Evolutionary conservation across 1,139 yeast genomes (phyloP), one percentile per base, ranked within the genome.

Genomic region (Yamadazyma sp.): DNA sequence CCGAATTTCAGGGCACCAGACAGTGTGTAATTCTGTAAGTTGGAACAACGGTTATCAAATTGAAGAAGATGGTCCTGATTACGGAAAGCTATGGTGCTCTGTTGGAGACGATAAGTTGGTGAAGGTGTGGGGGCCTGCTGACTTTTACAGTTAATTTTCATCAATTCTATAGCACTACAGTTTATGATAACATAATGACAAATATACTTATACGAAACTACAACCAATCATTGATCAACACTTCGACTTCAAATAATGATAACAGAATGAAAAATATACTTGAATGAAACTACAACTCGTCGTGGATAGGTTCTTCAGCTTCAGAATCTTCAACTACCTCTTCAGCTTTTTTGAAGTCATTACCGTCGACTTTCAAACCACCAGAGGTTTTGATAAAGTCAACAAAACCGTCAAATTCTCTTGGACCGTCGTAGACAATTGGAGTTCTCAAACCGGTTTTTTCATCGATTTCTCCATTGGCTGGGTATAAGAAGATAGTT

Each of bases 401-500:
- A 47, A 83, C 73, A 55, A 92, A 75, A 26, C 78, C 70, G 52
- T 85, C 89, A 44, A 90, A 67, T 40, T 86, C 82, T 76, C 98
- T 87, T 40, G 75, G 68, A 46, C 88, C 86, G 43, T 74, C 68
- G 67, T 73, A 90, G 35, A 73, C 68, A 48, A 89, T 62, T 48
- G 97, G 95, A 51, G 77, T 73, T 64, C 76, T 70, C 45, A 70
- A 48, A 25, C 77, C 77, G 35, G 76, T 67, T 50, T 59, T 57
- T 44, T 79, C 70, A 53, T 78, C 78, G 61, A 85, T 74, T 59
- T 83, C 81, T 53, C 94, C 95, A 48, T 70, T 66, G 48, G 97
- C 98, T 59, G 96, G 96, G 76, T 81, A 92, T 50, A 92, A 76
- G 61, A 86, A 76, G 54, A 92, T 73, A 43, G 98, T 92, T 65